phyloP scores from a whole-genome alignment of 2,329 filamentous ascomycete genomes.

The Colletotrichum lindemuthianum region DNA sequence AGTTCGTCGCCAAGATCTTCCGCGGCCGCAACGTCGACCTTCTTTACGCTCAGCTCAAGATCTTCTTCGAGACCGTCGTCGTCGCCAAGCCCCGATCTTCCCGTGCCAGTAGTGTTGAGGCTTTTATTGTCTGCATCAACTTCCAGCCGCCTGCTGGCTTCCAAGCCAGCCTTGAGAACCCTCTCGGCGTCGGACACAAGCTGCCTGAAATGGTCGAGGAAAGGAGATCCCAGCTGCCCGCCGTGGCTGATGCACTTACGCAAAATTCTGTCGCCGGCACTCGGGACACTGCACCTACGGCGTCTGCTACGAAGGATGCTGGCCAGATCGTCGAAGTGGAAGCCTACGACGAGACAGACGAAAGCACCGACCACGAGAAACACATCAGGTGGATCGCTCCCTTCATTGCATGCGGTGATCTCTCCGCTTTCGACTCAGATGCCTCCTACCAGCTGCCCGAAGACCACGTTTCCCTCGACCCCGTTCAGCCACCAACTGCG shows the following conservation, averaged over 20 bases:
- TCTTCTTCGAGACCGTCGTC: conserved; percentile 87
- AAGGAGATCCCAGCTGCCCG: conserved; percentile 51
- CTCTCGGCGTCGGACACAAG: conserved; percentile 72
- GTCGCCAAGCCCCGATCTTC: conserved; percentile 95
- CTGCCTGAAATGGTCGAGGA: conserved; percentile 61
- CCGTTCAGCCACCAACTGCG: conserved; percentile 93
- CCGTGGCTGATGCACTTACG: conserved; percentile 53
- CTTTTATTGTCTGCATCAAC: conserved; percentile 93
- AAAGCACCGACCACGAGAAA: conserved; percentile 49
- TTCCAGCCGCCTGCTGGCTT: conserved; percentile 85
- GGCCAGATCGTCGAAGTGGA: conserved; percentile 40
- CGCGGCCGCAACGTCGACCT: conserved; percentile 94
- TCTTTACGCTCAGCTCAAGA: conserved; percentile 90
- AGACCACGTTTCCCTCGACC: conserved; percentile 86
- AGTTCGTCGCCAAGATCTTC: conserved; percentile 99
- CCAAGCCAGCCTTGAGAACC: conserved; percentile 78
- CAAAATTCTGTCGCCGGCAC: conserved; percentile 57
- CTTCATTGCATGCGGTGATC: conserved; percentile 96
- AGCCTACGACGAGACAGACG: conserved; percentile 40
- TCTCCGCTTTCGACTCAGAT: conserved; percentile 95
- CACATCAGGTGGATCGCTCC: conserved; percentile 83
- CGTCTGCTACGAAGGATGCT: conserved; percentile 6
- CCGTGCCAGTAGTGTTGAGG: conserved; percentile 95
- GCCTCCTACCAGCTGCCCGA: conserved; percentile 91
- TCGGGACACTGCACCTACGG: conserved; percentile 47